A percentile compares a stretch with the other conserved stretches of the same genome.
Conservation (phyloP, 225 moss, liverwort and hornwort species). For the Bryum argenteum region DNA sequence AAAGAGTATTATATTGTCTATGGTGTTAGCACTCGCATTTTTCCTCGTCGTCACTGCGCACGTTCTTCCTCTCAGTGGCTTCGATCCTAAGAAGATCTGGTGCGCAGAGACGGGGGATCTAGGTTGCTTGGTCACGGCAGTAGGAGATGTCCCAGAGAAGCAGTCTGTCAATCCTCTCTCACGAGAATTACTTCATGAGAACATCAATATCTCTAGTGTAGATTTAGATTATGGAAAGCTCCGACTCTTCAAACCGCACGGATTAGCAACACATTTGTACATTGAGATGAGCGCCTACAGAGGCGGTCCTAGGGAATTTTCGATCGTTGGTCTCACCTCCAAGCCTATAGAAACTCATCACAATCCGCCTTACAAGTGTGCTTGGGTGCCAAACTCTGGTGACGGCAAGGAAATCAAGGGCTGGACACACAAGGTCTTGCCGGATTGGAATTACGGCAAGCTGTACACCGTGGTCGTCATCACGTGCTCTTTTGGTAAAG, state of each 20-base stretch:
- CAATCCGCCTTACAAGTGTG: constrained; percentile 40
- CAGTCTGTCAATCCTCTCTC: constrained; percentile 13
- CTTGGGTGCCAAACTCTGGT: constrained; percentile 38
- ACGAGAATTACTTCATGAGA: constrained; percentile 35
- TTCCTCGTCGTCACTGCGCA: constrained; percentile 30
- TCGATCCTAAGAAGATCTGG: constrained; percentile 33
- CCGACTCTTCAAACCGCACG: constrained; percentile 45
- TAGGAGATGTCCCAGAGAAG: constrained; percentile 3
- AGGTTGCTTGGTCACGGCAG: not conserved
- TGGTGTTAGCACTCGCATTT: constrained; percentile 29
- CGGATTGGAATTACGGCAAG: constrained; percentile 53
- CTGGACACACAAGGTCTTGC: constrained; percentile 23
- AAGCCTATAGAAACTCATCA: constrained; percentile 37
- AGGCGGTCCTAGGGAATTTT: constrained; percentile 46
- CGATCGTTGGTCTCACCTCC: constrained; percentile 43
- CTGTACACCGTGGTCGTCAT: constrained; percentile 52
- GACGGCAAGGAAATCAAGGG: constrained; percentile 29
- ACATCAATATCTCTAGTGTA: constrained; percentile 29
- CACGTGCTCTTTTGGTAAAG: constrained; percentile 41
- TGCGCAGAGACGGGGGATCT: constrained; percentile 6
- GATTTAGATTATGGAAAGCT: constrained; percentile 36
- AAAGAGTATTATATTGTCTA: constrained; percentile 25
- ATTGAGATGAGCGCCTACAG: constrained; percentile 55
- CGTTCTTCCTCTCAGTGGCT: constrained; percentile 21
- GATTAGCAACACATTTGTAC: constrained; percentile 48